Evolutionary conservation across 176 grass and related monocot species (phyloP).

Genomic region (Carex myosuroides): DNA sequence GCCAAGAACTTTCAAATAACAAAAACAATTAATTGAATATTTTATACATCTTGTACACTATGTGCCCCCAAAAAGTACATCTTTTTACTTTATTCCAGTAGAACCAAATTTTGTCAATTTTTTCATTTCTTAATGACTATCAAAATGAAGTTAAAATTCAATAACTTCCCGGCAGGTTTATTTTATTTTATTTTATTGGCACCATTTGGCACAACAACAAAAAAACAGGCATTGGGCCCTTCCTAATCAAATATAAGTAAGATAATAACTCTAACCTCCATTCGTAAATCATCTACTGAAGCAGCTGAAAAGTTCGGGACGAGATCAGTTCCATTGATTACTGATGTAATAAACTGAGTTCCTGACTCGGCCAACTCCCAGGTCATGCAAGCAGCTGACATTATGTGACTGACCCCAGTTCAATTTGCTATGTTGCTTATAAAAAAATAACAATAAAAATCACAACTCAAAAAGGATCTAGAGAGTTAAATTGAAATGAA

Average conservation of each 20-base stretch:
- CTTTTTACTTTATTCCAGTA: not conserved
- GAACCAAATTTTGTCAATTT: not conserved
- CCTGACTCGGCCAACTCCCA: conserved; percentile 98
- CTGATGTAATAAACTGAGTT: conserved; percentile 79
- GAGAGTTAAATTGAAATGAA: conserved; percentile 23
- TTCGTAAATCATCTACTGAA: conserved; percentile 89
- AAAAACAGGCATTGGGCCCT: not conserved
- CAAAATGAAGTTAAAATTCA: not conserved
- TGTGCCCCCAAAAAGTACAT: not conserved
- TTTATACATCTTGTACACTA: not conserved
- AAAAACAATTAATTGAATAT: not conserved
- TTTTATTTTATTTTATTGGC: not conserved
- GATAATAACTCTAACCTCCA: conserved; percentile 45
- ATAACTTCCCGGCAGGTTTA: not conserved
- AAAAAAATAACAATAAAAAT: conserved; percentile 21
- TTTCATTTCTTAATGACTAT: not conserved
- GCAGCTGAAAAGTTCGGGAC: conserved; percentile 93
- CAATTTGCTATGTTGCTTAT: conserved; percentile 1
- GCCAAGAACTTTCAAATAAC: not conserved
- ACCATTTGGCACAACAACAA: not conserved
- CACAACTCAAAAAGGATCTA: not conserved
- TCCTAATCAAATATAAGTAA: not conserved
- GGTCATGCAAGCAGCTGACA: conserved; percentile 93
- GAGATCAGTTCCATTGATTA: conserved; percentile 95
- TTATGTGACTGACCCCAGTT: not conserved